phyloP scores from a whole-genome alignment of 768 basidiomycete species.

The Candolleomyces eurysporus region DNA sequence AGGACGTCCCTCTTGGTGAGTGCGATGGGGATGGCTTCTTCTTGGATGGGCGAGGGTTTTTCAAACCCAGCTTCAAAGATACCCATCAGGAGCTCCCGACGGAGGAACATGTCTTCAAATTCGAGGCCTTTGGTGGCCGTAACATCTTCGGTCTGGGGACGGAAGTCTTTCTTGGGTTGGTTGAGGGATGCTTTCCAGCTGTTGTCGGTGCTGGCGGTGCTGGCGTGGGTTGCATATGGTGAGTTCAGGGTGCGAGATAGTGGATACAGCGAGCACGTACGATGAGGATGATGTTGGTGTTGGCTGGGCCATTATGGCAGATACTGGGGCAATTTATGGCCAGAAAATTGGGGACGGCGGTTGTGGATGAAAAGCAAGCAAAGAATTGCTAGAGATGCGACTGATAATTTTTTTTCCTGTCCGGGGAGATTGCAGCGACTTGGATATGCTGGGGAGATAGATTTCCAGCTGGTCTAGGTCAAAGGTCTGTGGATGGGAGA shows the following conservation, averaged over 20 bases:
- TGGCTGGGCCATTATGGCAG: constrained; percentile 27
- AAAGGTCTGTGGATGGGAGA: not conserved
- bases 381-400: not conserved
- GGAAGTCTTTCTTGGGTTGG: constrained; percentile 84
- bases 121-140: constrained; percentile 90
- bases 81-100: constrained; percentile 97
- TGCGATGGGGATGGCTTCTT: constrained; percentile 96
- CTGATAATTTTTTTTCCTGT: not conserved
- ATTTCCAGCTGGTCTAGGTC: constrained; percentile 2
- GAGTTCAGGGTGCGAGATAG: not conserved
- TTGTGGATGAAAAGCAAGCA: too few relatives aligned
- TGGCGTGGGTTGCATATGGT: constrained; percentile 26
- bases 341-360: too few relatives aligned
- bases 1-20: constrained; percentile 92
- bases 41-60: constrained; percentile 96
- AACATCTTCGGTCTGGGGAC: constrained; percentile 98
- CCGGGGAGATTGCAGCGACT: not conserved
- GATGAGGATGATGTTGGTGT: constrained; percentile 30
- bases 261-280: constrained; percentile 15
- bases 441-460: not conserved
- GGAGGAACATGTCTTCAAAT: constrained; percentile 92
- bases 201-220: constrained; percentile 26
- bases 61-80: constrained; percentile 99
- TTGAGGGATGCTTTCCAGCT: constrained; percentile 77
- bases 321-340: not conserved